Evolutionary conservation across 23 red algal genomes (phyloP), one percentile per base, ranked within the genome.

Genomic region (Gracilaria gracilis): DNA sequence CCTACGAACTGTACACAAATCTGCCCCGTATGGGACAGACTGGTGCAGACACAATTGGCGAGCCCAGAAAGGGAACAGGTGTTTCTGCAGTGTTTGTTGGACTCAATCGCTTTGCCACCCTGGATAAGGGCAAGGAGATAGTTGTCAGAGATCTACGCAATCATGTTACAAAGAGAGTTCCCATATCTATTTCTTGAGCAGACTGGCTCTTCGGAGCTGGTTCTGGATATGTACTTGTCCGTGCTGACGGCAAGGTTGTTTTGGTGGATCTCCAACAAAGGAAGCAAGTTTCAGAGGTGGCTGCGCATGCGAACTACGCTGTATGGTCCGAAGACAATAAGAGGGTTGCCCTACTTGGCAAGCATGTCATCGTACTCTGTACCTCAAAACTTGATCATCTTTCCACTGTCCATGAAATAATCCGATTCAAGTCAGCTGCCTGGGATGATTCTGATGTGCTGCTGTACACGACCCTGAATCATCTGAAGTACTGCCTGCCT

Each of bases 371-470:
- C 42, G 57, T 94, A 39, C 61, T 99, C 9, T 92, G 84, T 61
- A 92, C 93, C 21, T 93, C 93, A 9, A 83, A 92, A 57, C 89
- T 99, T 72, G 97, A 99, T 58, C 67, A 82, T 51, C 88, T 99
- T 50, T 90, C 97, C 34, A 85, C 91, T 54, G 87, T 99, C 31
- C 97, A 99, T 62, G 97, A 99, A 82, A 96, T 90, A 20, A 93
- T 99, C 47, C 93, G 94, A 29, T 85, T 99, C 71, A 99, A 99
- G 55, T 96, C 94, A 44, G 97, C 94, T 4, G 97, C 95, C 33
- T 99, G 97, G 94, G 97, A 96, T 54, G 97, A 99, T 51, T 99
- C 97, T 13, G 93, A 90, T 9, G 97, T 99, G 47, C 93, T 99
- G 29, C 67, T 99, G 51, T 99, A 99, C 84, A 95, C 90, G 14